Conservation (phyloP, 192 early-diverging fungal genomes). For the Radiomyces spectabilis region DNA sequence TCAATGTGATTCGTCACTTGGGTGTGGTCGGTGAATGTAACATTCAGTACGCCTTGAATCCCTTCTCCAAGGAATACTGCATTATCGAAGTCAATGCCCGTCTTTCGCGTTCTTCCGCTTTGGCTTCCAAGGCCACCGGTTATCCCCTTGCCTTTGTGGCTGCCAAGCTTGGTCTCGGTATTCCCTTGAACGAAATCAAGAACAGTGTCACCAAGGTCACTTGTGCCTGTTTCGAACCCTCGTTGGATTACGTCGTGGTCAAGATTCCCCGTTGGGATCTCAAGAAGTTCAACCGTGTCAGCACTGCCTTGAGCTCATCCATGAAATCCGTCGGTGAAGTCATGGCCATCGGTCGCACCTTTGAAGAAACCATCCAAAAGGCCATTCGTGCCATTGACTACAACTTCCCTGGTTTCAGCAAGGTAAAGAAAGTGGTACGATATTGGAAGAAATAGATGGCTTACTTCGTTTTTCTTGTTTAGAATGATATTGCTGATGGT, state of each 20-base stretch:
- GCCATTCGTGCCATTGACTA: constrained; percentile 94
- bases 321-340: constrained; percentile 99
- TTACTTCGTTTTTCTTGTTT: not conserved
- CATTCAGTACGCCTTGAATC: constrained; percentile 95
- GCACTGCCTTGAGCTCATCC: constrained; percentile 72
- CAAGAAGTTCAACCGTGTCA: constrained; percentile 88
- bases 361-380: constrained; percentile 95
- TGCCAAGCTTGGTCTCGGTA: constrained; percentile 93
- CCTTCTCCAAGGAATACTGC: constrained; percentile 76
- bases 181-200: constrained; percentile 75
- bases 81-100: constrained; percentile 99
- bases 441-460: not conserved
- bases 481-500: constrained; percentile 15
- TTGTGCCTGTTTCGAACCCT: constrained; percentile 95
- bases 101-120: constrained; percentile 75
- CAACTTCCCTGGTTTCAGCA: constrained; percentile 74
- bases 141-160: constrained; percentile 98
- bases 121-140: constrained; percentile 97
- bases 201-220: constrained; percentile 92
- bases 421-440: not conserved
- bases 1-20: constrained; percentile 92
- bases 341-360: constrained; percentile 97
- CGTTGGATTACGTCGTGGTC: constrained; percentile 89
- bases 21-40: constrained; percentile 99
- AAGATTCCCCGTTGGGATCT: constrained; percentile 99